A percentile compares a stretch with the other conserved stretches of the same genome.
phyloP scores from a whole-genome alignment of 2,329 filamentous ascomycete genomes.

The Exserohilum rostratum region DNA sequence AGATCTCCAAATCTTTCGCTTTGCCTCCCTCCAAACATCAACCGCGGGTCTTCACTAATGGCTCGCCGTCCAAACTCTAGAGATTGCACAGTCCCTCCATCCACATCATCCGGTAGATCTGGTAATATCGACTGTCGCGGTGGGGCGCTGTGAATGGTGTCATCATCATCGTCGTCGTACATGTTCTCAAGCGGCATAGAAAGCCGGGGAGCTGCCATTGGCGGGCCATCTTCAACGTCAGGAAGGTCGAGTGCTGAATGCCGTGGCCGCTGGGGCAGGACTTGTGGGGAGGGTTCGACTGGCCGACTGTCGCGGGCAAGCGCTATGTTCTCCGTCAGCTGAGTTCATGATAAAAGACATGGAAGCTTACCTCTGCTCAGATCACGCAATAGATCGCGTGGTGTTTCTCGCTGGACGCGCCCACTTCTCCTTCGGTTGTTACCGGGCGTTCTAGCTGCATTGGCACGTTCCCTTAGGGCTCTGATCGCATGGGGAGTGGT shows the following conservation, averaged over 20 bases:
- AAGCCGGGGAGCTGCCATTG: conserved; percentile 49
- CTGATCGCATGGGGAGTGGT: conserved; percentile 63
- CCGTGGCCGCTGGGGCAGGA: conserved; percentile 31
- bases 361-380: conserved; percentile 55
- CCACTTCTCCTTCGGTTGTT: conserved; percentile 57
- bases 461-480: conserved; percentile 59
- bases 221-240: conserved; percentile 57
- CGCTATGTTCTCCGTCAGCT: conserved; percentile 40
- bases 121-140: conserved; percentile 47
- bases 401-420: conserved; percentile 59
- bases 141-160: conserved; percentile 49
- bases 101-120: conserved; percentile 44
- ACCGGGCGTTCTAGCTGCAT: conserved; percentile 58
- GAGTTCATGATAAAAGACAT: background rate
- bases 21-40: conserved; percentile 53
- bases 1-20: conserved; percentile 60
- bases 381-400: conserved; percentile 60
- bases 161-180: conserved; percentile 49
- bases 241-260: conserved; percentile 48
- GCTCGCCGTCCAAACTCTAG: conserved; percentile 54
- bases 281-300: conserved; percentile 55
- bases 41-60: conserved; percentile 47
- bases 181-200: conserved; percentile 52
- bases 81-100: conserved; percentile 55
- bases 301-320: conserved; percentile 57